Conservation (phyloP, 2,329 filamentous ascomycete genomes). For the Aspergillus pseudoviridinutans region DNA sequence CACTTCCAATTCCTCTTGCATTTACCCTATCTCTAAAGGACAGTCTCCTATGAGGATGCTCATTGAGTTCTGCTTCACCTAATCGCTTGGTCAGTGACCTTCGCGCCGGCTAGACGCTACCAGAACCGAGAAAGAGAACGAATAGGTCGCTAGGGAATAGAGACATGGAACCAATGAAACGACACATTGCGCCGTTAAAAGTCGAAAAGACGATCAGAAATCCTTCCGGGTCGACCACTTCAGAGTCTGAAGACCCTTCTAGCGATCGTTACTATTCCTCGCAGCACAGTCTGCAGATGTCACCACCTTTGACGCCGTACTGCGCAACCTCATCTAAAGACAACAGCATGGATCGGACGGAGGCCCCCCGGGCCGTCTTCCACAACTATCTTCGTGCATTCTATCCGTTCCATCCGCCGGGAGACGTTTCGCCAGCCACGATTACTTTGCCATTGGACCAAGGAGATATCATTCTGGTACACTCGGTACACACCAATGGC, state of each 20-base stretch:
- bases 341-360: slow-evolving; percentile 45
- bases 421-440: slow-evolving; percentile 73
- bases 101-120: slow-evolving; percentile 11
- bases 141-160: slow-evolving; percentile 3
- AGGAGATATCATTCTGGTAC: slow-evolving; percentile 88
- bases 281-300: slow-evolving; percentile 55
- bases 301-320: slow-evolving; percentile 69
- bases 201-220: slow-evolving; percentile 32
- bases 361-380: slow-evolving; percentile 62
- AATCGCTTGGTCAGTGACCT: slow-evolving; percentile 31
- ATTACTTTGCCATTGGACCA: slow-evolving; percentile 85
- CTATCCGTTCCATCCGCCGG: slow-evolving; percentile 82
- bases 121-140: background rate
- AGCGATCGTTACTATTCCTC: slow-evolving; percentile 22
- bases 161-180: slow-evolving; percentile 33
- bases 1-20: background rate
- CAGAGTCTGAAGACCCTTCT: slow-evolving; percentile 9
- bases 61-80: slow-evolving; percentile 22
- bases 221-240: background rate
- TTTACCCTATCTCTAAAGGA: background rate
- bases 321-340: slow-evolving; percentile 51
- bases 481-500: slow-evolving; percentile 95
- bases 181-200: slow-evolving; percentile 37
- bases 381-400: slow-evolving; percentile 94
- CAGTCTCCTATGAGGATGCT: slow-evolving; percentile 22